Evolutionary conservation across 805 yeast genomes (phyloP), one percentile per base, ranked within the genome.

Genomic region (Candida piceae): DNA sequence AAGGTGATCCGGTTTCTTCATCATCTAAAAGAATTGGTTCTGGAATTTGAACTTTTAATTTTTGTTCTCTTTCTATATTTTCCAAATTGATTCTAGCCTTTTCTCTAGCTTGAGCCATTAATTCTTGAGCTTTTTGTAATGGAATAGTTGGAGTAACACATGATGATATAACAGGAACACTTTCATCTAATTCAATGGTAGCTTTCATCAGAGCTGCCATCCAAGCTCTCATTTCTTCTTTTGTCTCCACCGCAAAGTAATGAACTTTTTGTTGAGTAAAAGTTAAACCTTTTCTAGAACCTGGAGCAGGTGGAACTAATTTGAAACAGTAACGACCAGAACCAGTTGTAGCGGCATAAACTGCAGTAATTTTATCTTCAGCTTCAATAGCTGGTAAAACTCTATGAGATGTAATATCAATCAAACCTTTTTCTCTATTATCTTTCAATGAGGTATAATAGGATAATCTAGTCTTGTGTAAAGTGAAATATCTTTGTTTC

Each of bases 211-310:
- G 67, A 0, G 96, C 95, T 36, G 88, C 84, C 78, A 89, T 79
- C 99, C 99, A 93, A 2, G 73, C 74, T 55, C 96, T 72, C 96
- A 90, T 84, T 45, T 90, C 97, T 34, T 87, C 95, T 39, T 72
- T 76, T 0, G 86, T 73, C 34, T 93, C 97, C 30, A 90, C 96
- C 0, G 97, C 97, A 70, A 93, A 93, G 60, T 83, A 93, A 53
- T 93, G 98, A 7, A 88, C 84, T 48, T 88, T 86, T 20, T 96
- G 98, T 46, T 89, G 96, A 0, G 99, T 93, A 59, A 93, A 93
- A 0, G 96, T 89, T 39, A 93, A 74, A 0, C 97, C 97, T 63
- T 89, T 90, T 47, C 82, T 80, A 36, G 90, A 85, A 0, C 99
- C 99, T 0, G 97, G 97, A 2, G 95, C 95, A 0, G 99, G 99